Conservation (phyloP, 1,139 yeast species). For the Protomyces pachydermus region DNA sequence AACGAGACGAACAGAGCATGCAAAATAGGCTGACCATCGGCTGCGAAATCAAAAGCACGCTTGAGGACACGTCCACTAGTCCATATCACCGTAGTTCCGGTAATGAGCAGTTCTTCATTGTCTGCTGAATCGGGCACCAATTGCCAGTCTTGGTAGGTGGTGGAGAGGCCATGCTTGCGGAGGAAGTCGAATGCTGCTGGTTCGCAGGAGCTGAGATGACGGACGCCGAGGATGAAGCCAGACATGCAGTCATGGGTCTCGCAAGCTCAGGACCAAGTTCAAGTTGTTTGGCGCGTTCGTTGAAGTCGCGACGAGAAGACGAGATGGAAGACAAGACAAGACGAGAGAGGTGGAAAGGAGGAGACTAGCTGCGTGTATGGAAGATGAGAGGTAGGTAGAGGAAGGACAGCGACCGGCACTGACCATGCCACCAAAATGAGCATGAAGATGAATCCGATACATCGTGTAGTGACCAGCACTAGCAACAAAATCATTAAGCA, state of each 20-base stretch:
- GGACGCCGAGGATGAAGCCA: background rate
- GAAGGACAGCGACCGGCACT: too few relatives aligned
- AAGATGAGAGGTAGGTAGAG: background rate
- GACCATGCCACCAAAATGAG: too few relatives aligned
- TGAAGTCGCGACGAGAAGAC: too few relatives aligned
- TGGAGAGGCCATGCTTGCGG: background rate
- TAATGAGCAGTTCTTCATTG: constrained; percentile 19
- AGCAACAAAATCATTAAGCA: background rate
- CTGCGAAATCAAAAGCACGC: constrained; percentile 16
- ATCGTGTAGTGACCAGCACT: too few relatives aligned
- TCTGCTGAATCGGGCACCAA: background rate
- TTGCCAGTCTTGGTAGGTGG: background rate
- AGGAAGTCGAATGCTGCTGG: constrained; percentile 18
- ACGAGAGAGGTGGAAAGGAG: background rate
- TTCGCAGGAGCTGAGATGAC: background rate
- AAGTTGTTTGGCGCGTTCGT: too few relatives aligned
- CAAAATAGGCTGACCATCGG: constrained; percentile 17
- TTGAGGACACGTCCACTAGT: constrained; percentile 9
- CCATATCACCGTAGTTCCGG: constrained; percentile 20
- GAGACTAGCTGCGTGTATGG: background rate
- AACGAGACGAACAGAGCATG: constrained; percentile 27
- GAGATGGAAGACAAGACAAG: background rate
- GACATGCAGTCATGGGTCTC: background rate
- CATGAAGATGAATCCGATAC: too few relatives aligned
- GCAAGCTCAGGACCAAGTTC: too few relatives aligned